Evolutionary conservation across 2,329 filamentous ascomycete genomes (phyloP).

Genomic region (Diatrype stigma): DNA sequence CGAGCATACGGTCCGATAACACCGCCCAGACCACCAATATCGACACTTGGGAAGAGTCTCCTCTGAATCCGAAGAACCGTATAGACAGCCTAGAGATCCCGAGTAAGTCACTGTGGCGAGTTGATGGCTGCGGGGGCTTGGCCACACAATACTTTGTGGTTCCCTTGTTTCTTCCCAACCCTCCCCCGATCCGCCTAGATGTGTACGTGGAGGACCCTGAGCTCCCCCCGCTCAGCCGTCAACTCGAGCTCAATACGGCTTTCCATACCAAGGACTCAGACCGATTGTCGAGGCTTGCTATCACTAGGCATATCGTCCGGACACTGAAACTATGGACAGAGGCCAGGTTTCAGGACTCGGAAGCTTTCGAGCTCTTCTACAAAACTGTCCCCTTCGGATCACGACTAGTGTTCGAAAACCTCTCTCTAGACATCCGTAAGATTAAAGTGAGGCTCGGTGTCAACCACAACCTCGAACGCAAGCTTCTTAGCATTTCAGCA

Average conservation of each 20-base stretch:
- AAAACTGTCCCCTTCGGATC: conserved; percentile 52
- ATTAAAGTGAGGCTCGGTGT: conserved; percentile 43
- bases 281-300: conserved; percentile 45
- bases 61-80: conserved; percentile 57
- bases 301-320: conserved; percentile 50
- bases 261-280: conserved; percentile 52
- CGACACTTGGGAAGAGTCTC: conserved; percentile 43
- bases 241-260: conserved; percentile 46
- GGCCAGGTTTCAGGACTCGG: conserved; percentile 25
- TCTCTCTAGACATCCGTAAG: conserved; percentile 43
- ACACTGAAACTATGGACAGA: conserved; percentile 49
- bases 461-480: conserved; percentile 50
- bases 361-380: conserved; percentile 34
- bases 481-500: conserved; percentile 40
- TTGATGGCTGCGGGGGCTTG: conserved; percentile 54
- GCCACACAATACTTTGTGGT: conserved; percentile 56
- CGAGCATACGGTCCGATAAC: neutral
- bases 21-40: neutral
- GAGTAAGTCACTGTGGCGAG: conserved; percentile 46
- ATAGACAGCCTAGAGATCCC: conserved; percentile 51
- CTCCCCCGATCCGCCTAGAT: conserved; percentile 52
- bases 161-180: conserved; percentile 44
- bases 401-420: conserved; percentile 48
- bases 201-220: conserved; percentile 53
- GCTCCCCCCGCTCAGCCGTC: conserved; percentile 35